Evolutionary conservation across 768 basidiomycete genomes (phyloP).

Genomic region (Hysterangium stoloniferum): DNA sequence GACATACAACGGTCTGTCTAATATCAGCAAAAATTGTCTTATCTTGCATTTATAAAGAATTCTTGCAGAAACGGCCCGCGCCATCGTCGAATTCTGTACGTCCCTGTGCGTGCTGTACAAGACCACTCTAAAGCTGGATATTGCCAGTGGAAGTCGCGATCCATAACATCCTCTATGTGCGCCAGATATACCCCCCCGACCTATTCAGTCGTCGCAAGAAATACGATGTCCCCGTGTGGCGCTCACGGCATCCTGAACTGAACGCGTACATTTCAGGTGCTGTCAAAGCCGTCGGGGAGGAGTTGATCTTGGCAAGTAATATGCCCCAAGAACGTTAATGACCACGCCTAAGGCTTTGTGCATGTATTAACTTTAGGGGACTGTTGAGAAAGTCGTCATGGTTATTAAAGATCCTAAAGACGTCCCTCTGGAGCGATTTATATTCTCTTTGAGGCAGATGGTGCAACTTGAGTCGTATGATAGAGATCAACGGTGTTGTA

Average conservation of each 20-base stretch:
- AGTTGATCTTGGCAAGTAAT: constrained; percentile 49
- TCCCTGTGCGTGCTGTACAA: neutral
- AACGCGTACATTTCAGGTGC: constrained; percentile 88
- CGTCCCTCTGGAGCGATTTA: constrained; percentile 78
- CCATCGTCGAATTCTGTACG: constrained; percentile 10
- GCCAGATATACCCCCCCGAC: constrained; percentile 84
- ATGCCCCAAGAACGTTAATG: too few species aligned
- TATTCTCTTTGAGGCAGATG: constrained; percentile 83
- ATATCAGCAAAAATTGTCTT: neutral
- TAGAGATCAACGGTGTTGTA: constrained; percentile 55
- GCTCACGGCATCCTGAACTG: constrained; percentile 83
- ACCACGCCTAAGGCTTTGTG: too few species aligned
- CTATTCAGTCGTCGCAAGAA: constrained; percentile 84
- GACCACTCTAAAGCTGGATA: neutral
- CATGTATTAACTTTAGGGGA: constrained; percentile 42
- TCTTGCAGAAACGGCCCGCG: constrained; percentile 7
- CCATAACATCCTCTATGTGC: constrained; percentile 85
- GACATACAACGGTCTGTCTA: constrained; percentile 1
- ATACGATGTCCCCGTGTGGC: constrained; percentile 86
- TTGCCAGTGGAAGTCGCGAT: constrained; percentile 84
- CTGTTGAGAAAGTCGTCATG: constrained; percentile 70
- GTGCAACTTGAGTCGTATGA: constrained; percentile 61
- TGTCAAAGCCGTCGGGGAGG: constrained; percentile 72
- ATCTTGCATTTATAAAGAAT: neutral
- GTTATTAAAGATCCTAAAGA: constrained; percentile 81